Evolutionary conservation across 2,329 filamentous ascomycete species (phyloP), one percentile per base, ranked within the genome.

Genomic region (Aspergillus texensis): DNA sequence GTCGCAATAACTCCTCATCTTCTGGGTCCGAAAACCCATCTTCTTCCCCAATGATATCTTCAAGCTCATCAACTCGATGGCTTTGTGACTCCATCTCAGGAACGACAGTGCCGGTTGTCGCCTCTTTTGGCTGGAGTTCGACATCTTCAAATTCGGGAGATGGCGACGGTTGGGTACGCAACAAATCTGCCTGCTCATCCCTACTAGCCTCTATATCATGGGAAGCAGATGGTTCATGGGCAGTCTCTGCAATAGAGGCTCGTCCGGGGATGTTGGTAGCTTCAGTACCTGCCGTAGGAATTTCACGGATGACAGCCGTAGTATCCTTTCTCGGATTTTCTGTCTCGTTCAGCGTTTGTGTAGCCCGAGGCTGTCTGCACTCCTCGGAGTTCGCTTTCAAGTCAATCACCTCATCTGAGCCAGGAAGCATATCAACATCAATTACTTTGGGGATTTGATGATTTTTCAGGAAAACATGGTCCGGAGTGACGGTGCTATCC

Each of bases 1-100:
- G 93, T 8, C 87, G 88, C 61, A 98, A 85, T 8, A 99, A 84
- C 70, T 97, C 93, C 74, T 94, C 94, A 66, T 98, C 94, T 77
- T 97, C 95, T 0, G 93, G 91, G 67, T 98, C 94, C 39, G 91
- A 95, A 70, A 90, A 89, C 24, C 89, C 87, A 57, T 89, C 87
- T 36, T 85, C 81, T 43, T 86, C 82, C 41, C 80, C 77, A 24
- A 70, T 61, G 11, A 77, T 67, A 41, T 70, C 67, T 12, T 77
- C 77, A 43, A 70, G 55, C 26, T 64, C 63, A 45, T 64, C 63
- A 26, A 52, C 30, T 24, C 63, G 67, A 59, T 53, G 45, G 19
- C 48, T 32, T 30, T 60, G 62, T 30, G 70, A 60, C 11, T 74
- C 72, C 10, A 75, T 70, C 28, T 72, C 64, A 6, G 77, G 71